phyloP scores from a whole-genome alignment of 2,329 filamentous ascomycete genomes.

The Hypoxylon sp. region DNA sequence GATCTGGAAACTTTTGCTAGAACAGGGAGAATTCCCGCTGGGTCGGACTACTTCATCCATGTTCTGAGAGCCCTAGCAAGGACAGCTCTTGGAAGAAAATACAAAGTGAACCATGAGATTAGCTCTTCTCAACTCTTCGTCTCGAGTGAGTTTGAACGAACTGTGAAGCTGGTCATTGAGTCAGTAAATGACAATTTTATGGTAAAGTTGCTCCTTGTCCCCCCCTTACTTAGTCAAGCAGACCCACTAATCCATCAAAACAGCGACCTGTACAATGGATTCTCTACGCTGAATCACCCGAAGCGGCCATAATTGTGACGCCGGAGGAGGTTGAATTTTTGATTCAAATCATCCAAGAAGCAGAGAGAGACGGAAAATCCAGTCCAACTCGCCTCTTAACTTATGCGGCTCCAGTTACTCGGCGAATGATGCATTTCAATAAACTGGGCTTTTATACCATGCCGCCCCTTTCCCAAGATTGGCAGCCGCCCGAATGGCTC shows the following conservation, averaged over 20 bases:
- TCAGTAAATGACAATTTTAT: conserved; percentile 55
- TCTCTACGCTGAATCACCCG: conserved; percentile 63
- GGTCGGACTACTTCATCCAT: conserved; percentile 57
- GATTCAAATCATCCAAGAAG: conserved; percentile 60
- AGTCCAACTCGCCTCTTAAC: conserved; percentile 62
- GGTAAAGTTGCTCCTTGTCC: conserved; percentile 43
- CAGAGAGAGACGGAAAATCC: neutral
- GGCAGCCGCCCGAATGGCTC: conserved; percentile 66
- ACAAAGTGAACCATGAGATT: conserved; percentile 46
- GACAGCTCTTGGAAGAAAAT: conserved; percentile 56
- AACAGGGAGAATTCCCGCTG: conserved; percentile 60
- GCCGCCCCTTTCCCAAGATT: conserved; percentile 60
- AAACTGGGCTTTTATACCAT: conserved; percentile 66
- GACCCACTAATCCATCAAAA: conserved; percentile 48
- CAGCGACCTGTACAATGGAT: conserved; percentile 71
- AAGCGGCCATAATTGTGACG: conserved; percentile 69
- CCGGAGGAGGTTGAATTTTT: conserved; percentile 74
- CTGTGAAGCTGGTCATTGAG: conserved; percentile 55
- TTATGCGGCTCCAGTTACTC: conserved; percentile 73
- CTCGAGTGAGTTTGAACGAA: conserved; percentile 64
- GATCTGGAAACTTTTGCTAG: conserved; percentile 62
- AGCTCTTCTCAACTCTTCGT: conserved; percentile 54
- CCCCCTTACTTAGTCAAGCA: conserved; percentile 5
- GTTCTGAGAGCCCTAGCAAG: conserved; percentile 60
- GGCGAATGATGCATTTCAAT: conserved; percentile 72